phyloP scores from a whole-genome alignment of 2,329 filamentous ascomycete species.

The Colletotrichum abscissum region DNA sequence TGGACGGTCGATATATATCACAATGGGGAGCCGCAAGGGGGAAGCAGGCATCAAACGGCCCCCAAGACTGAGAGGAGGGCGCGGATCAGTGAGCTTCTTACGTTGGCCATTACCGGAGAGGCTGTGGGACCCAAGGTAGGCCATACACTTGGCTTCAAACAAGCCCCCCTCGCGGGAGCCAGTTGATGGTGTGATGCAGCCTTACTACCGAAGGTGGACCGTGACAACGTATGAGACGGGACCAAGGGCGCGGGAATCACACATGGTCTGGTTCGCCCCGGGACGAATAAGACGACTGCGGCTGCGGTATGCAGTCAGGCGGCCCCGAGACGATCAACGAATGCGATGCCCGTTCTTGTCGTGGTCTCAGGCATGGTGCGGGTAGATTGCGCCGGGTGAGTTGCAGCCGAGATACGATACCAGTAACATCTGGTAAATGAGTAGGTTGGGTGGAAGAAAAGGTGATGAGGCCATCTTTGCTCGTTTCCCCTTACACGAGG shows the following conservation, averaged over 20 bases:
- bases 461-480: conserved; percentile 1
- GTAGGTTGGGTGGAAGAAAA: no score
- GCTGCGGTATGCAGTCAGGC: conserved; percentile 32
- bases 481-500: conserved; percentile 5
- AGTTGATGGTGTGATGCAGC: conserved; percentile 34
- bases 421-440: neutral
- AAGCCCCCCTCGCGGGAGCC: conserved; percentile 17
- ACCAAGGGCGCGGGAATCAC: conserved; percentile 13
- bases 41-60: neutral
- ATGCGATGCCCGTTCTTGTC: conserved; percentile 20
- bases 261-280: neutral
- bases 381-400: conserved; percentile 18
- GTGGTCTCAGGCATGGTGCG: conserved; percentile 25
- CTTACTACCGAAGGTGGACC: conserved; percentile 29
- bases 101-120: conserved; percentile 23
- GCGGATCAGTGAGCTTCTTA: conserved; percentile 25
- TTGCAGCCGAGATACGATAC: conserved; percentile 9
- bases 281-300: conserved; percentile 28
- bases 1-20: conserved; percentile 22
- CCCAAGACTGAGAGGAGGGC: neutral
- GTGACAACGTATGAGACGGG: conserved; percentile 11
- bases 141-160: conserved; percentile 3
- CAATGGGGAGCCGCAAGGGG: neutral
- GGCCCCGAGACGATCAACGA: conserved; percentile 30
- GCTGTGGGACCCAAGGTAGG: neutral